These are phyloP conservation scores for Coemansia sp. DNA, from an alignment of 192 early-diverging fungal genomes.

Conservation along the genomic window DNA sequence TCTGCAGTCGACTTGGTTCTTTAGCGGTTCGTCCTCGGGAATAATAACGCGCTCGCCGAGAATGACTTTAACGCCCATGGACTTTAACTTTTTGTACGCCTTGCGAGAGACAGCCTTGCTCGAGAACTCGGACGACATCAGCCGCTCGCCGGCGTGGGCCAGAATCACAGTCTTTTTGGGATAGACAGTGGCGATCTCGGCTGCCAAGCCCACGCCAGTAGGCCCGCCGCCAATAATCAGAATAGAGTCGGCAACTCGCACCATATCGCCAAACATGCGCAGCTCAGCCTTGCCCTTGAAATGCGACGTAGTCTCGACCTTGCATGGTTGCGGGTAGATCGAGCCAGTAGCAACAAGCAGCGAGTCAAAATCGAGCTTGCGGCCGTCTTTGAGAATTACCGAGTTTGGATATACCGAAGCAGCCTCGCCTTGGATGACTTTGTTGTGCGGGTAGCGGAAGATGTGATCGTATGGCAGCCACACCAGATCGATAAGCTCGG, in stretches of 20 bases:
- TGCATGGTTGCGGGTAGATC: conserved; percentile 51
- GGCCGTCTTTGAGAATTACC: conserved; percentile 48
- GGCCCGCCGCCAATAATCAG: conserved; percentile 76
- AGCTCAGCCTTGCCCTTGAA: conserved; percentile 44
- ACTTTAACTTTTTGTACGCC: conserved; percentile 53
- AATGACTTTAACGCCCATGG: conserved; percentile 54
- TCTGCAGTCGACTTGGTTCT: conserved; percentile 29
- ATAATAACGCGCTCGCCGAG: conserved; percentile 62
- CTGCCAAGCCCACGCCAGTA: conserved; percentile 76
- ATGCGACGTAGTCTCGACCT: conserved; percentile 38
- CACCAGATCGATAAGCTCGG: conserved; percentile 43
- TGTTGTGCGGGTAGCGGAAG: conserved; percentile 45
- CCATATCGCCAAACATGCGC: conserved; percentile 47
- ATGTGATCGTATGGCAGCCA: conserved; percentile 53
- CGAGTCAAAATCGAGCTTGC: conserved; percentile 50
- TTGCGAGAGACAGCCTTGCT: conserved; percentile 56
- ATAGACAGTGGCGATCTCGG: conserved; percentile 59
- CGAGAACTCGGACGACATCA: conserved; percentile 42
- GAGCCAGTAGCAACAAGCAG: conserved; percentile 53
- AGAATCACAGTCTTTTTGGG: conserved; percentile 39
- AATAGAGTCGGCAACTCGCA: conserved; percentile 58
- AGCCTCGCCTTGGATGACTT: conserved; percentile 49
- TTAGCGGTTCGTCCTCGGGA: conserved; percentile 61
- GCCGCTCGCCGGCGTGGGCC: conserved; percentile 35
- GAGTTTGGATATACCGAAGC: conserved; percentile 46